Base-by-base conservation (phyloP, 805 yeast species). In the Candida tallmaniae region DNA sequence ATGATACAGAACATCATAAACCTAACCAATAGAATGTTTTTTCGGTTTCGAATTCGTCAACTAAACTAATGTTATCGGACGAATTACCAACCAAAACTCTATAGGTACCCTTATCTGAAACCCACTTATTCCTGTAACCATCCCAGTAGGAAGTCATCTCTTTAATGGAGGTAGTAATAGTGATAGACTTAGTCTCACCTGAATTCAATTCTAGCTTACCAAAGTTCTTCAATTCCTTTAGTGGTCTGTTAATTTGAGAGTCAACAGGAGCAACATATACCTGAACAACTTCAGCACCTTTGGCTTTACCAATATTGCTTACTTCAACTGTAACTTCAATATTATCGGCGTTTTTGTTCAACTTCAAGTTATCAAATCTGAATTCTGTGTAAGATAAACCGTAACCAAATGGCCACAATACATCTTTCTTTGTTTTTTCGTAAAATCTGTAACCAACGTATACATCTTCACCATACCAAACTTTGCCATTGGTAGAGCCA, bases 361-460 rank as follows among this genome's bases (percentile, higher is more conserved):
- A 65, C 16, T 42, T 37, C 50, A 74, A 56, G 39, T 68, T 54
- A 6, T 55, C 48, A 40, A 72, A 51, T 21, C 52, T 58, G 46
- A 77, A 79, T 0, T 64, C 44, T 14, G 83, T 70, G 58, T 77
- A 79, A 2, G 84, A 77, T 41, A 78, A 63, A 31, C 84, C 84
- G 45, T 54, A 65, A 4, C 84, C 84, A 53, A 79, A 80, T 27
- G 83, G 78, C 62, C 69, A 78, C 31, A 70, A 59, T 4, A 73
- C 76, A 18, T 63, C 62, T 27, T 53, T 57, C 41, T 69, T 64
- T 23, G 60, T 50, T 52, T 71, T 72, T 47, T 79, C 83, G 53
- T 74, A 80, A 58, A 58, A 75, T 39, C 76, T 61, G 60, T 79
- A 78, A 14, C 84, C 85, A 34, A 78, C 74, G 51, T 65, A 78